Evolutionary conservation across 257 asterid species (phyloP), one percentile per base, ranked within the genome.

Genomic region (Solanum appendiculatum): DNA sequence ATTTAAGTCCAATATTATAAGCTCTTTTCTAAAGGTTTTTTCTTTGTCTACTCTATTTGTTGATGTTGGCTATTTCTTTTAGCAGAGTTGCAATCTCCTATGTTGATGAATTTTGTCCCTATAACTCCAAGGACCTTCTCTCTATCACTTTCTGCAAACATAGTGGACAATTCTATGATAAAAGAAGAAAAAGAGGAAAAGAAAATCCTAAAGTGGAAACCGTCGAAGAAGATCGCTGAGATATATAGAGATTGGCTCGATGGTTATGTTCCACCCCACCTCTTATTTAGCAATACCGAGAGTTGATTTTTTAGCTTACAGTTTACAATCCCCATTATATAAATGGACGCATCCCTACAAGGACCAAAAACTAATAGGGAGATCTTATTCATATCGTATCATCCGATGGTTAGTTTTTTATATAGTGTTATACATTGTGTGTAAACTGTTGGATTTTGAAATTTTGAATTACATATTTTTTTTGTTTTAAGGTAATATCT

Each of bases 241-340:
- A 93, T 94, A 7, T 95, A 95, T 37, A 98, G 91, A 3, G 98
- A 94, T 73, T 95, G 98, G 98, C 51, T 93, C 15, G 95, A 94
- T 37, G 93, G 91, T 83, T n/a, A n/a, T n/a, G n/a, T n/a, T n/a
- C n/a, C n/a, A n/a, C n/a, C n/a, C n/a, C n/a, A n/a, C n/a, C n/a
- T 73, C 85, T 84, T 91, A 23, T 89, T 92, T 3, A 21, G 20
- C 48, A 86, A 90, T 44, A 92, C 85, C 16, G 90, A 88, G 12
- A 58, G n/a, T 20, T 29, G 77, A 82, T 88, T 64, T 58, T 58
- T 25, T 29, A 2, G 68, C 13, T 58, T 58, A 58, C n/a, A 12
- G 29, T 58, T 58, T 58, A 58, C 23, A 8, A 21, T 58, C n/a
- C 68, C 13, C 46, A 34, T 34, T 2, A 34, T 34, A 34, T 34